Evolutionary conservation across 2,329 filamentous ascomycete species (phyloP).

Genomic region (Botrytis porri): DNA sequence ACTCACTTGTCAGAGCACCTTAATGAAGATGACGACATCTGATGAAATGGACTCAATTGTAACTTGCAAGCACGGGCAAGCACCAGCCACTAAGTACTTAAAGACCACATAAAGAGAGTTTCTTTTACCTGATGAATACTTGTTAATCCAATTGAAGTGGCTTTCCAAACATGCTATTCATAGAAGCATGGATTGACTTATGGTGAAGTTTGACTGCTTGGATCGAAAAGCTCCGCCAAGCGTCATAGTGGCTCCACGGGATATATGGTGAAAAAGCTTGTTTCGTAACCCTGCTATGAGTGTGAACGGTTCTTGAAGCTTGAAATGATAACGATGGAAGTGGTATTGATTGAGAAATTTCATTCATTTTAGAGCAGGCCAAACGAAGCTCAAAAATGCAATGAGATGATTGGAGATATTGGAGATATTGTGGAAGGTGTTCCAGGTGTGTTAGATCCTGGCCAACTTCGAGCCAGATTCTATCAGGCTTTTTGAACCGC

Average conservation of each 20-base stretch:
- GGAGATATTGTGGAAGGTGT: neutral
- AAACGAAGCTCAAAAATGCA: neutral
- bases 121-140: constrained; percentile 3
- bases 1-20: neutral
- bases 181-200: constrained; percentile 4
- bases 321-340: neutral
- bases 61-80: neutral
- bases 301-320: neutral
- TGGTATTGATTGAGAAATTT: neutral
- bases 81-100: neutral
- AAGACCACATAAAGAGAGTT: neutral
- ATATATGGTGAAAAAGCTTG: constrained; percentile 19
- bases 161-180: neutral
- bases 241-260: constrained; percentile 13
- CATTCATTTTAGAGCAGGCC: neutral
- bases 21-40: neutral
- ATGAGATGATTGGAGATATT: neutral
- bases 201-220: neutral
- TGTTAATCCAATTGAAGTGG: neutral
- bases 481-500: neutral
- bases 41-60: neutral
- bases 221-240: neutral
- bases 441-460: neutral
- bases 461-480: neutral
- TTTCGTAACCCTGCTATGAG: constrained; percentile 10